Percentiles rank a stretch among this genome's conserved stretches.
Evolutionary conservation across 129 eudicot species (phyloP).

Genomic region (Pittosporum tobira): DNA sequence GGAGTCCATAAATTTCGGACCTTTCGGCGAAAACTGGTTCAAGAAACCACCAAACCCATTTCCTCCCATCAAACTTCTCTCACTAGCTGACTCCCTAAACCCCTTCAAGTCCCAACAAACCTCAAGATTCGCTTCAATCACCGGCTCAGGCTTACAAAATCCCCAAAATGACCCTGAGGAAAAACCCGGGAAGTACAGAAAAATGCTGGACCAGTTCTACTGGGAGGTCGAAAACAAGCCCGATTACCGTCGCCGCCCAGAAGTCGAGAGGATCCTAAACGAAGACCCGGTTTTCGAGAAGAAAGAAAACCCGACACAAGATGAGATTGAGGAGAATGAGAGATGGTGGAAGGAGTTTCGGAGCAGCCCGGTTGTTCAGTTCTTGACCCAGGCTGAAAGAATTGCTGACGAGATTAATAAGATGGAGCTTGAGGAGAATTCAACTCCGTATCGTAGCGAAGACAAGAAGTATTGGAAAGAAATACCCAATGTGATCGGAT

Average conservation of each 20-base stretch:
- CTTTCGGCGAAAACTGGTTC: constrained; percentile 82
- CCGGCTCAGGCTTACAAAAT: constrained; percentile 29
- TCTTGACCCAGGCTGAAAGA: constrained; percentile 45
- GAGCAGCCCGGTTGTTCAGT: constrained; percentile 53
- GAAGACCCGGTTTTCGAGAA: constrained; percentile 58
- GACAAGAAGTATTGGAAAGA: constrained; percentile 63
- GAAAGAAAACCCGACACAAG: constrained; percentile 58
- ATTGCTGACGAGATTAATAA: constrained; percentile 57
- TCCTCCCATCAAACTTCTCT: constrained; percentile 37
- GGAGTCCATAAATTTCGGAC: constrained; percentile 74
- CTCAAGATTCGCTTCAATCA: constrained; percentile 41
- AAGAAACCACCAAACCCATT: constrained; percentile 56
- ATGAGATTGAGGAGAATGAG: constrained; percentile 70
- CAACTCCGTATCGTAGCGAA: constrained; percentile 36
- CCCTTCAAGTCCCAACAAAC: constrained; percentile 53
- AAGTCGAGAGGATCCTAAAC: constrained; percentile 51
- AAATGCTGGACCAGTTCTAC: constrained; percentile 65
- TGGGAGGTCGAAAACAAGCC: constrained; percentile 76
- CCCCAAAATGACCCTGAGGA: constrained; percentile 21
- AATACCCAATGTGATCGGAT: constrained; percentile 68
- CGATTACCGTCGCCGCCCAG: constrained; percentile 68
- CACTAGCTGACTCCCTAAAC: constrained; percentile 30
- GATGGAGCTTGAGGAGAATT: constrained; percentile 53
- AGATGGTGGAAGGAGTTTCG: constrained; percentile 64
- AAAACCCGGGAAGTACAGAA: constrained; percentile 49